These are phyloP conservation scores for Salvia miltiorrhiza DNA, from an alignment of 257 asterid genomes.

Conservation along the genomic window DNA sequence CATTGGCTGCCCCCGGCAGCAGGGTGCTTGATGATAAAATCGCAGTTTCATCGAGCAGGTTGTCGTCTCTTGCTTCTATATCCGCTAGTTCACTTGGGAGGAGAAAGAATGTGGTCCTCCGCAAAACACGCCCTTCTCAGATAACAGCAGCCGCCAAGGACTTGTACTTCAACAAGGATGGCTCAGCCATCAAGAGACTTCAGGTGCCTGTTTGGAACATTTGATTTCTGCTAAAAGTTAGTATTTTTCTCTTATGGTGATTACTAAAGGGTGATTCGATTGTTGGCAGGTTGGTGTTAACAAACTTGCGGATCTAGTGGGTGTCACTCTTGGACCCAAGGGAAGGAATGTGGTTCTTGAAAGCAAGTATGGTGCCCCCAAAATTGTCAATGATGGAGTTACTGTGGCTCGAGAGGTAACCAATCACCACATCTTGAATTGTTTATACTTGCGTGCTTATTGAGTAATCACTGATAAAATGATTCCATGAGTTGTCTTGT, in stretches of 20 bases:
- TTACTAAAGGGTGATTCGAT: conserved; percentile 3
- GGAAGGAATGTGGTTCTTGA: conserved; percentile 97
- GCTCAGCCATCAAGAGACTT: conserved; percentile 85
- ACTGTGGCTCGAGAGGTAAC: conserved; percentile 91
- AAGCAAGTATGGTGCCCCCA: conserved; percentile 97
- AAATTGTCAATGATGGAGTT: conserved; percentile 95
- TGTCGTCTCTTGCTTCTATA: conserved; percentile 64
- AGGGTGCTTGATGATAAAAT: conserved; percentile 45
- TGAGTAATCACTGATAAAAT: not conserved
- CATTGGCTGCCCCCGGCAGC: conserved; percentile 70
- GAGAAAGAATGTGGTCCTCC: conserved; percentile 43
- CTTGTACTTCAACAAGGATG: conserved; percentile 90
- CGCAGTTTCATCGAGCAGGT: conserved; percentile 48
- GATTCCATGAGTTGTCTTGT: not conserved
- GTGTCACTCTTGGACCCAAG: conserved; percentile 97
- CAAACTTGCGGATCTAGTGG: conserved; percentile 92
- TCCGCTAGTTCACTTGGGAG: conserved; percentile 55
- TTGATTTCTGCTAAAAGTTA: not conserved
- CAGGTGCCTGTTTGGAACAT: conserved; percentile 44
- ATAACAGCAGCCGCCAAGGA: conserved; percentile 84
- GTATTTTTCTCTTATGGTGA: not conserved
- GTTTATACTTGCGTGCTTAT: not conserved
- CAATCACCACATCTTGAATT: not conserved
- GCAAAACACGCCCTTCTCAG: conserved; percentile 43
- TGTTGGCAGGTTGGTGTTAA: conserved; percentile 74